Conservation (phyloP, 805 yeast genomes). For the Barnettozyma salicaria region DNA sequence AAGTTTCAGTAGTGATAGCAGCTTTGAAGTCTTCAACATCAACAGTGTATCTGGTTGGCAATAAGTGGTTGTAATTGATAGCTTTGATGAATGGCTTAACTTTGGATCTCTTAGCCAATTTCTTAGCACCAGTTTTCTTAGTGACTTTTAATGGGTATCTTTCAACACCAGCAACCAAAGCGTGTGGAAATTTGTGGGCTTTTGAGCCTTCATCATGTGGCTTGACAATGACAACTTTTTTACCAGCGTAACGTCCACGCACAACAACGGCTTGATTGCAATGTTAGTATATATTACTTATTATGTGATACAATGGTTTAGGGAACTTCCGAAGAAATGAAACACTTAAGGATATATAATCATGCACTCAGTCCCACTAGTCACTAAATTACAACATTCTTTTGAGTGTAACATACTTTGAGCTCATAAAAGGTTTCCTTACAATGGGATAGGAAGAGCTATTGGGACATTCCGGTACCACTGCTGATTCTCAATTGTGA, state of each 20-base stretch:
- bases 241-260: conserved; percentile 99
- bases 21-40: conserved; percentile 95
- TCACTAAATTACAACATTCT: too few species aligned
- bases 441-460: too few species aligned
- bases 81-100: conserved; percentile 99
- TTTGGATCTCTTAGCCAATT: conserved; percentile 94
- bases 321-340: not conserved
- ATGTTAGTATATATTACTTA: conserved; percentile 11
- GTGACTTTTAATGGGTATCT: conserved; percentile 96
- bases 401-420: too few species aligned
- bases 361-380: too few species aligned
- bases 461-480: too few species aligned
- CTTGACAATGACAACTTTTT: conserved; percentile 98
- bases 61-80: conserved; percentile 98
- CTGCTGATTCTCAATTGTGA: too few species aligned
- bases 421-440: too few species aligned
- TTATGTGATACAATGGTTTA: not conserved
- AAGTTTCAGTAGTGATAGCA: conserved; percentile 86
- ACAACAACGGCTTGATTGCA: conserved; percentile 69
- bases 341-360: too few species aligned
- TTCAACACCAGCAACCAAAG: conserved; percentile 99
- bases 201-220: conserved; percentile 99
- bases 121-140: conserved; percentile 92
- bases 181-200: conserved; percentile 98
- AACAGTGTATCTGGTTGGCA: conserved; percentile 99